These are phyloP conservation scores for Claviceps quebecensis DNA, from an alignment of 2,329 filamentous ascomycete genomes.

Conservation along the genomic window DNA sequence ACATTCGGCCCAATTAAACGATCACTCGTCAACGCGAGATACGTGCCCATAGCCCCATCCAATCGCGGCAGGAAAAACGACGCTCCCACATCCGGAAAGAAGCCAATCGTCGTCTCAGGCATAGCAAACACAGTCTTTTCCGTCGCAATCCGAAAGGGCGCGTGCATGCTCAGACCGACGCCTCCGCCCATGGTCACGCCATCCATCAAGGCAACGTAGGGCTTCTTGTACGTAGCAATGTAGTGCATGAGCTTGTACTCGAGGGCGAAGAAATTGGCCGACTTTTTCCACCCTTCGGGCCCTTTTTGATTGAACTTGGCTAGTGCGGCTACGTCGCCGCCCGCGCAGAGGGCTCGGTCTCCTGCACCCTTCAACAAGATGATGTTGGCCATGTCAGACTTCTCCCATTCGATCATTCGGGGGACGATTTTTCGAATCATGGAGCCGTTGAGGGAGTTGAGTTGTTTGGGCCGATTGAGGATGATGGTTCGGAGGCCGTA, in stretches of 20 bases:
- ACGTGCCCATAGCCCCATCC: constrained; percentile 76
- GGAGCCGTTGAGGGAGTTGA: constrained; percentile 83
- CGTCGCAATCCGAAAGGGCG: constrained; percentile 90
- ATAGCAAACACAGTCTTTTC: constrained; percentile 94
- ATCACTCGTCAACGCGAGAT: constrained; percentile 84
- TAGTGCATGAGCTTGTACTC: constrained; percentile 96
- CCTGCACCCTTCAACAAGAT: constrained; percentile 86
- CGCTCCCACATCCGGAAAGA: constrained; percentile 95
- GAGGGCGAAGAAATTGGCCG: constrained; percentile 74
- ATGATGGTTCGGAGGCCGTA: constrained; percentile 87
- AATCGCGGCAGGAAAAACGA: constrained; percentile 91
- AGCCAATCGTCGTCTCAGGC: constrained; percentile 96
- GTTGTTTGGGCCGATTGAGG: constrained; percentile 83
- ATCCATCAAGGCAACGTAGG: constrained; percentile 91
- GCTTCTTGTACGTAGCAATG: constrained; percentile 86
- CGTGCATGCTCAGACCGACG: constrained; percentile 86
- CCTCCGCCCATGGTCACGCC: constrained; percentile 98
- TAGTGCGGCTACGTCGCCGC: constrained; percentile 75
- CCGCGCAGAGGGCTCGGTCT: constrained; percentile 75
- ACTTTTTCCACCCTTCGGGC: constrained; percentile 55
- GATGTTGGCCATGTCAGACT: constrained; percentile 87
- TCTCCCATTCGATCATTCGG: constrained; percentile 81
- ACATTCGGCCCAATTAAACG: constrained; percentile 69
- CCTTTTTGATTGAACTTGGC: constrained; percentile 59
- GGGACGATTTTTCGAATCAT: constrained; percentile 94